These are phyloP conservation scores for Nymphaea colorata DNA, from an alignment of 164 flowering plant genomes.

Conservation along the genomic window DNA sequence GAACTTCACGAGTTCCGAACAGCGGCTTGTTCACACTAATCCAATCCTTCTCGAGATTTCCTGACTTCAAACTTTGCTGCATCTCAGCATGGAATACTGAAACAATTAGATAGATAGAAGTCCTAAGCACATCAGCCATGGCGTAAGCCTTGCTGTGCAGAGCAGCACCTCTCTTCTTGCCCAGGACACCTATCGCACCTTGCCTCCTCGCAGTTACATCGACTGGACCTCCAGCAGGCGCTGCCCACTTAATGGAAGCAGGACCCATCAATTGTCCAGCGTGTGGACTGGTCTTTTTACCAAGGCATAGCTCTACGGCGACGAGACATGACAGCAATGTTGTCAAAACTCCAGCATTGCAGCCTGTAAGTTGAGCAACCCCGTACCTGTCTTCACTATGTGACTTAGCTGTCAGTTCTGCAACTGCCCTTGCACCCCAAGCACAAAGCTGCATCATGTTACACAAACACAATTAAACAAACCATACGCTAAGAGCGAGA, in stretches of 20 bases:
- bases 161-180: slow-evolving; percentile 43
- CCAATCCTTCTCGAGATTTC: slow-evolving; percentile 77
- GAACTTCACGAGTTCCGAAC: slow-evolving; percentile 57
- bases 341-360: slow-evolving; percentile 66
- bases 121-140: slow-evolving; percentile 66
- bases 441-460: slow-evolving; percentile 48
- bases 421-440: slow-evolving; percentile 62
- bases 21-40: slow-evolving; percentile 37
- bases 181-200: slow-evolving; percentile 11
- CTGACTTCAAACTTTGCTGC: slow-evolving; percentile 43
- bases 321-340: slow-evolving; percentile 64
- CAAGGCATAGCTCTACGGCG: slow-evolving; percentile 78
- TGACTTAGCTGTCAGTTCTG: slow-evolving; percentile 64
- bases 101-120: slow-evolving; percentile 57
- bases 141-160: slow-evolving; percentile 59
- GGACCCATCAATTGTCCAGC: slow-evolving; percentile 46
- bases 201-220: slow-evolving; percentile 31
- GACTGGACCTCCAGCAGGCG: slow-evolving; percentile 13
- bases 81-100: slow-evolving; percentile 72
- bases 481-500: not conserved
- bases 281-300: slow-evolving; percentile 73
- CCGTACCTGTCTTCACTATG: slow-evolving; percentile 79
- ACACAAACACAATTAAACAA: not conserved
- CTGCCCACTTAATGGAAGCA: slow-evolving; percentile 67
- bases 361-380: slow-evolving; percentile 83